Conservation (phyloP, 345 rosid genomes). For the Salix caprea region DNA sequence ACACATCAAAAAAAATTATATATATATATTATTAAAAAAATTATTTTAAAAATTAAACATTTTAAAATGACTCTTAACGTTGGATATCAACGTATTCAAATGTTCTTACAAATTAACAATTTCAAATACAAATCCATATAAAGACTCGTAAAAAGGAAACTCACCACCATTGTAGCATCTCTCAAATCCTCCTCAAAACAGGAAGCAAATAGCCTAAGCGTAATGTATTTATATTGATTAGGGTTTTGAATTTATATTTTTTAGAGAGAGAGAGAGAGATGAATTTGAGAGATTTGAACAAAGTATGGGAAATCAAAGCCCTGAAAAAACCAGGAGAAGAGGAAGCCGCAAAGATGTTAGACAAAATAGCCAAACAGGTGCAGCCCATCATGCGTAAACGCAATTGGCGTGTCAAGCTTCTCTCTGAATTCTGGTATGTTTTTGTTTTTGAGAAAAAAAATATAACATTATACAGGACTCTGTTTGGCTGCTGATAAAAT, state of each 20-base stretch:
- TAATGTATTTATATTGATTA: not conserved
- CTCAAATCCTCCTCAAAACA: not conserved
- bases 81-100: no score
- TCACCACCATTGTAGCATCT: no score
- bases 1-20: no score
- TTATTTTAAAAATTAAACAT: no score
- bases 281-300: slow-evolving; percentile 47
- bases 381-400: slow-evolving; percentile 56
- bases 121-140: no score
- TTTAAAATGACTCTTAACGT: no score
- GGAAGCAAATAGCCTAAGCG: not conserved
- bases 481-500: not conserved
- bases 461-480: not conserved
- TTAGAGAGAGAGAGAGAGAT: not conserved
- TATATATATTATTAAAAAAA: fast-evolving
- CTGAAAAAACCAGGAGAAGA: slow-evolving; percentile 64
- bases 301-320: slow-evolving; percentile 71
- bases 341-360: slow-evolving; percentile 61
- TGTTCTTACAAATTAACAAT: no score
- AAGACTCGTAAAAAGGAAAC: no score
- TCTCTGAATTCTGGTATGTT: slow-evolving; percentile 38
- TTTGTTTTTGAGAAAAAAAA: not conserved
- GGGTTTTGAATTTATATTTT: not conserved
- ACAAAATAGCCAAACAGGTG: slow-evolving; percentile 59
- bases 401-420: slow-evolving; percentile 54